Conservation (phyloP, 1,139 yeast genomes). For the Kodamaea sp. region DNA sequence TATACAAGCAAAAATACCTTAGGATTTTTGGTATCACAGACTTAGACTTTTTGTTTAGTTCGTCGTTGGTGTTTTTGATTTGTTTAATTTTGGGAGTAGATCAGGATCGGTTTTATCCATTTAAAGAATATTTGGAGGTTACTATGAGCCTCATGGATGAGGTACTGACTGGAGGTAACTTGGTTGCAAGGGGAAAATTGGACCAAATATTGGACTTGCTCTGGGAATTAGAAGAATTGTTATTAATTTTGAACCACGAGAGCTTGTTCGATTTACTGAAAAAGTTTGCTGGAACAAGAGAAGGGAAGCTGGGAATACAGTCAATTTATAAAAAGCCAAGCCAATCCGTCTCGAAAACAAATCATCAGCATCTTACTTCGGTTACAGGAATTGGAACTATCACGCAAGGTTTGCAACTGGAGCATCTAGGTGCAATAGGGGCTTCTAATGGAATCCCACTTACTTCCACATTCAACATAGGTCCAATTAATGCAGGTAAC, state of each 20-base stretch:
- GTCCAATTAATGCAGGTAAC: too few species aligned
- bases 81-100: constrained; percentile 21
- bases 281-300: constrained; percentile 1
- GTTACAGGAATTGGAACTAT: too few species aligned
- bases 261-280: constrained; percentile 3
- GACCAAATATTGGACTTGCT: constrained; percentile 21
- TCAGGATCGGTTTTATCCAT: constrained; percentile 12
- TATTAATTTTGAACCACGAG: constrained; percentile 6
- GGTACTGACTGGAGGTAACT: constrained; percentile 26
- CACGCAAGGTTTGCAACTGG: too few species aligned
- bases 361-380: neutral
- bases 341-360: neutral
- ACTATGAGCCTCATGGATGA: constrained; percentile 23
- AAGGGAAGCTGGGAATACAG: neutral
- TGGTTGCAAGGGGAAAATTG: constrained; percentile 27
- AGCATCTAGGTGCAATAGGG: too few species aligned
- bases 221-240: constrained; percentile 11
- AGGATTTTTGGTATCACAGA: constrained; percentile 31
- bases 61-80: constrained; percentile 25
- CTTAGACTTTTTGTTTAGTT: constrained; percentile 26
- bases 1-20: constrained; percentile 20
- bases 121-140: constrained; percentile 22
- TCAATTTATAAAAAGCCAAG: neutral
- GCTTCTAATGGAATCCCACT: neutral
- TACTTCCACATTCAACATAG: neutral